Conservation (phyloP, 2,329 filamentous ascomycete species). For the Botryotinia globosa region DNA sequence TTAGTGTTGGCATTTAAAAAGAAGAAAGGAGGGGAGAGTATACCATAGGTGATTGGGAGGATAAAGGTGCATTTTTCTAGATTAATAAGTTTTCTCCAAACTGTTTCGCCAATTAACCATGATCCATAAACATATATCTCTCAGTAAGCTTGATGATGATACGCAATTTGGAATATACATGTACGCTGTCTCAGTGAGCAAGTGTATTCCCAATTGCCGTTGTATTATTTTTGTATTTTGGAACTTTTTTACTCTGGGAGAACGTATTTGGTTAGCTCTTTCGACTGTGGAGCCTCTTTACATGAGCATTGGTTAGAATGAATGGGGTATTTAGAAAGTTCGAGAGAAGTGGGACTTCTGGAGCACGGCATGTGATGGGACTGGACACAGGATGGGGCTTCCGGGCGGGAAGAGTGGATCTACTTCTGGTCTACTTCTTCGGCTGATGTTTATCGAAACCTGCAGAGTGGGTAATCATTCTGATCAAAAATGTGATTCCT, state of each 20-base stretch:
- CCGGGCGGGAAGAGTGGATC: neutral
- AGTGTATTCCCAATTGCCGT: neutral
- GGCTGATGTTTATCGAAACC: neutral
- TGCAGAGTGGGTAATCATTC: neutral
- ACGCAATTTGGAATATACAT: fast-evolving
- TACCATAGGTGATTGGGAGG: too few species aligned
- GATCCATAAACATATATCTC: neutral
- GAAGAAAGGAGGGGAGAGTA: too few species aligned
- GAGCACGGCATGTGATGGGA: neutral
- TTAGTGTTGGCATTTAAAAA: neutral
- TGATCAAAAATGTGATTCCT: neutral
- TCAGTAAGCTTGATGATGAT: too few species aligned
- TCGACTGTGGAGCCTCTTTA: neutral
- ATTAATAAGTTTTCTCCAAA: too few species aligned
- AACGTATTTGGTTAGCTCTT: too few species aligned
- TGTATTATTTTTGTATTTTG: neutral
- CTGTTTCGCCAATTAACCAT: too few species aligned
- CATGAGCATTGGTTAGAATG: neutral
- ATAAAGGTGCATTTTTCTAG: neutral
- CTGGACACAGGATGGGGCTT: neutral
- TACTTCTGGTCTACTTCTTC: neutral
- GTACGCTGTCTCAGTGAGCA: neutral
- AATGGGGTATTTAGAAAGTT: neutral
- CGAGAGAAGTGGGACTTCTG: neutral
- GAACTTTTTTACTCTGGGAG: neutral